Base-by-base conservation (phyloP, 176 grass and related monocot genomes). In the Aegilops longissima region DNA sequence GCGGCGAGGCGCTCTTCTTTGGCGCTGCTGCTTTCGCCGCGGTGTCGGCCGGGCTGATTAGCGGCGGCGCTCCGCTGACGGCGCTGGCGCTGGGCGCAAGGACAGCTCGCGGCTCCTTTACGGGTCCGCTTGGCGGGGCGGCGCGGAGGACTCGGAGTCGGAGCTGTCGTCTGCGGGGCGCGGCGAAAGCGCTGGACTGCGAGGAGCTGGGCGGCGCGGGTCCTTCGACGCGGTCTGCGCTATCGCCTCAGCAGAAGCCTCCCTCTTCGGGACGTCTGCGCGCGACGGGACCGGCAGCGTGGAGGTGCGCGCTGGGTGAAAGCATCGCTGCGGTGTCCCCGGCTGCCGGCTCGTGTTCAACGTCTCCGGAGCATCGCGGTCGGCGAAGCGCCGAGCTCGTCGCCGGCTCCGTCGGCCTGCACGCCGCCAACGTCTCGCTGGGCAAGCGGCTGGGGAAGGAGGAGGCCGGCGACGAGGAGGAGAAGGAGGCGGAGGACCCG, bases 271-370 rank as follows among this genome's bases (percentile, higher is more conserved):
- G 66, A 92, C 66, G 61, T 92, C 12, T 98, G n/a, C 79, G 77
- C 96, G 73, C 88, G n/a, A 89, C 5, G 93, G 93, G 12, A 7
- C 56, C 3, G 96, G 93, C 78, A 94, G 80, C 73, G 38, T 98
- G 3, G 71, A 87, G 73, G 39, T 98, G 40, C 59, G 1, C 59
- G 83, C 92, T 9, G 61, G 89, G 35, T 92, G 9, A 91, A 79
- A 44, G 81, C 96, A 58, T 84, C 52, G n/a, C 42, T 96, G 93
- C 80, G 80, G 84, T 0, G 6, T 85, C 72, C 82, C 85, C 27
- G 93, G 96, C 0, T 98, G 96, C 68, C 84, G 70, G 44, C 77
- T 98, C 79, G 69, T 66, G 4, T 12, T 98, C 81, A 94, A 91
- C 73, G 63, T 98, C 10, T 94, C 90, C 0, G 90, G 93, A 90